Conservation (phyloP, 1,284 basidiomycete species). For the Papiliotrema nemorosa region DNA sequence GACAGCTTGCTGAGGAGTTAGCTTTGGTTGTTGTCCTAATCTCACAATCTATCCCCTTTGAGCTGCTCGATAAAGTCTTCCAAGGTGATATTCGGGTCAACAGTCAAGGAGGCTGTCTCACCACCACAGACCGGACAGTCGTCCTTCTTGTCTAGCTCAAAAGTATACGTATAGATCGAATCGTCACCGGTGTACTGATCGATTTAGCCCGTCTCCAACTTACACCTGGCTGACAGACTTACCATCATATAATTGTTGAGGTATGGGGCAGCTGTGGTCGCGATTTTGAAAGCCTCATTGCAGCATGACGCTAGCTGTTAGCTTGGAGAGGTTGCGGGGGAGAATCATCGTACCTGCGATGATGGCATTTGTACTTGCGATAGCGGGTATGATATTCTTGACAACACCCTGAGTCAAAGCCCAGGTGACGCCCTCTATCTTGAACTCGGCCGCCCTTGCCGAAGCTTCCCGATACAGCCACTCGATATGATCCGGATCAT, state of each 20-base stretch:
- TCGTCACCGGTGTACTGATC: constrained; percentile 82
- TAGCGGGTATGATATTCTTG: constrained; percentile 99
- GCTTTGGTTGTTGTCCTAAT: constrained; percentile 12
- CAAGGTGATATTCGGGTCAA: constrained; percentile 69
- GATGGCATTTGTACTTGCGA: constrained; percentile 93
- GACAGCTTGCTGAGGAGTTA: constrained; percentile 73
- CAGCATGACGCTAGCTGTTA: constrained; percentile 80
- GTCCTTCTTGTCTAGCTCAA: constrained; percentile 84
- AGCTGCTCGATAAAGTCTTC: constrained; percentile 81
- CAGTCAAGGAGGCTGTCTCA: constrained; percentile 67
- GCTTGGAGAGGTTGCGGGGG: neutral
- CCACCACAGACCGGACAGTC: constrained; percentile 98
- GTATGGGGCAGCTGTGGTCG: constrained; percentile 87
- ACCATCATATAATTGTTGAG: constrained; percentile 99
- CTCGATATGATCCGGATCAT: constrained; percentile 92
- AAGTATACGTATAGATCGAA: constrained; percentile 95
- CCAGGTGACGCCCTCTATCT: constrained; percentile 98
- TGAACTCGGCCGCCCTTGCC: constrained; percentile 81
- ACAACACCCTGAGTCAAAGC: constrained; percentile 96
- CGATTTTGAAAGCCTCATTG: constrained; percentile 98
- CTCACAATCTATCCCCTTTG: constrained; percentile 80
- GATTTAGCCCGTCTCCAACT: too few species aligned
- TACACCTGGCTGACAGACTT: constrained; percentile 29
- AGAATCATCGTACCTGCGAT: constrained; percentile 66
- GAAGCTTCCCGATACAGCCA: constrained; percentile 85